phyloP scores from a whole-genome alignment of 805 yeast species.

The Ogataea polymorpha region DNA sequence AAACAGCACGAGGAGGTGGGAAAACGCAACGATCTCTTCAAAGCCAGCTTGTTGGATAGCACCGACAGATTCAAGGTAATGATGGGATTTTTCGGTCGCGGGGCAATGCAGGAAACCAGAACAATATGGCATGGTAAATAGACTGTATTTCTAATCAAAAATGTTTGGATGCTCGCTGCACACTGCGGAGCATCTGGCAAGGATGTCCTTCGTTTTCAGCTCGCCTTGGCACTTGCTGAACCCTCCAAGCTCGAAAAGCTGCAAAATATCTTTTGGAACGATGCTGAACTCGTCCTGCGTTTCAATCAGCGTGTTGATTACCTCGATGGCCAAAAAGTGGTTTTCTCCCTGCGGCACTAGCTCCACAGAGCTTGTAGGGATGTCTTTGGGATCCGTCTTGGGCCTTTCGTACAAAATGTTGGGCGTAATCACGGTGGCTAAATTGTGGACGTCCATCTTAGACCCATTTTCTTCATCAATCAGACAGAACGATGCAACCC shows the following conservation, averaged over 20 bases:
- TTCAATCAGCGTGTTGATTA: conserved; percentile 78
- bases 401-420: conserved; percentile 70
- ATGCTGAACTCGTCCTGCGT: conserved; percentile 74
- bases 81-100: conserved; percentile 82
- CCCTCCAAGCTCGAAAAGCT: conserved; percentile 46
- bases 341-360: conserved; percentile 50
- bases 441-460: conserved; percentile 92
- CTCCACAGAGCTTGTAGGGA: conserved; percentile 21
- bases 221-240: conserved; percentile 30
- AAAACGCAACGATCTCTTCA: conserved; percentile 61
- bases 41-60: conserved; percentile 49
- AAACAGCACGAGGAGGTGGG: conserved; percentile 59
- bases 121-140: conserved; percentile 11
- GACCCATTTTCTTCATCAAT: conserved; percentile 88
- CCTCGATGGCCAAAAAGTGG: conserved; percentile 88
- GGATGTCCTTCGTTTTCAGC: conserved; percentile 38
- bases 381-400: conserved; percentile 23
- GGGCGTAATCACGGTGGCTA: conserved; percentile 95
- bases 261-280: conserved; percentile 65
- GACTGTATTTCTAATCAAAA: conserved; percentile 6
- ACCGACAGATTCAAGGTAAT: conserved; percentile 70
- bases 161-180: conserved; percentile 28
- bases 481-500: conserved; percentile 95
- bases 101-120: conserved; percentile 60
- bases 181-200: conserved; percentile 32